A percentile compares a stretch with the other conserved stretches of the same genome.
phyloP scores from a whole-genome alignment of 2,329 filamentous ascomycete genomes.

The Epichloe gansuensis region DNA sequence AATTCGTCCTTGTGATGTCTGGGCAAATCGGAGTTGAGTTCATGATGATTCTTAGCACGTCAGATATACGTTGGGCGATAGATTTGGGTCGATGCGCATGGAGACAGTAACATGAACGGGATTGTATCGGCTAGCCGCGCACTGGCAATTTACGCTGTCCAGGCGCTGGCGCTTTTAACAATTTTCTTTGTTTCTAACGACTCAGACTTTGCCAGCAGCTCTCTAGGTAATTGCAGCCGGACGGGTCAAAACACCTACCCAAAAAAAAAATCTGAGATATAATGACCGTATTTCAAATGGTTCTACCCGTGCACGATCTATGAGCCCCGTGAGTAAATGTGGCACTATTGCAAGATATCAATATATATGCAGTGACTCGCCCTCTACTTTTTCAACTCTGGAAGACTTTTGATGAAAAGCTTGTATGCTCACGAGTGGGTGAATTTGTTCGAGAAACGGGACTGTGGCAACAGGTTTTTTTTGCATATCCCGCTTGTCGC shows the following conservation, averaged over 20 bases:
- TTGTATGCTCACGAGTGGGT: too few relatives aligned
- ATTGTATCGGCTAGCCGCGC: constrained; percentile 29
- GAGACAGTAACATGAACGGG: constrained; percentile 30
- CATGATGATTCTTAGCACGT: constrained; percentile 21
- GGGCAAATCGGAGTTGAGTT: constrained; percentile 16
- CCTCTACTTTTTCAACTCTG: too few relatives aligned
- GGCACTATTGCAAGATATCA: too few relatives aligned
- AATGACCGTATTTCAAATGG: constrained; percentile 9
- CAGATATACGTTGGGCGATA: constrained; percentile 24
- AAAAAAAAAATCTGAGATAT: constrained; percentile 26
- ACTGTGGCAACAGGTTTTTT: neutral
- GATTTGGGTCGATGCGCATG: constrained; percentile 27
- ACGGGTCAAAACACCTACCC: constrained; percentile 14
- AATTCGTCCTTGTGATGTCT: constrained; percentile 11
- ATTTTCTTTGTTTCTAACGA: constrained; percentile 25
- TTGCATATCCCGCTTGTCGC: neutral
- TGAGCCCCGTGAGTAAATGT: neutral
- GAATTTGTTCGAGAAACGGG: too few relatives aligned
- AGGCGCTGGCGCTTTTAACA: constrained; percentile 8
- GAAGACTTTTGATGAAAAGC: too few relatives aligned
- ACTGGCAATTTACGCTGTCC: constrained; percentile 17
- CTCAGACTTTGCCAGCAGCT: constrained; percentile 19
- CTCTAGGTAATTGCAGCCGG: constrained; percentile 20
- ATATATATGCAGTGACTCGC: too few relatives aligned
- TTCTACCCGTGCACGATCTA: neutral